Percentiles rank a stretch among this genome's conserved stretches.
phyloP scores from a whole-genome alignment of 23 red algal genomes.

The Gracilaria vermiculophylla region DNA sequence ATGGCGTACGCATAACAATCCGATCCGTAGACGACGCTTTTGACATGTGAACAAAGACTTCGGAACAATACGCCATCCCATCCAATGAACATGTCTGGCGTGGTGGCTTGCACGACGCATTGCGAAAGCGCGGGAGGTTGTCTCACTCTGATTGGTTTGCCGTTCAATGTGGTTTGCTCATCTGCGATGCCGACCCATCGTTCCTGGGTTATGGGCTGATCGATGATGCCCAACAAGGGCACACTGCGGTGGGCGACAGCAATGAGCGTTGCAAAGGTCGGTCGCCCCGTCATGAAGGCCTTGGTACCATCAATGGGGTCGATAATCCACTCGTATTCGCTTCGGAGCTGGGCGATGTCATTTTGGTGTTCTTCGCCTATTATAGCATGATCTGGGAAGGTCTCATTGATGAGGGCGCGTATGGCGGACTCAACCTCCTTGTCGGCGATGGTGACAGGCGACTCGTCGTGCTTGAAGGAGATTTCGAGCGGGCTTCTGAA shows the following conservation, averaged over 20 bases:
- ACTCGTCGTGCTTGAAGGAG: slow-evolving; percentile 72
- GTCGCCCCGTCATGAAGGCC: slow-evolving; percentile 84
- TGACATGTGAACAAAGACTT: slow-evolving; percentile 29
- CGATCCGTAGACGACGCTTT: slow-evolving; percentile 74
- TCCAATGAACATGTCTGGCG: slow-evolving; percentile 89
- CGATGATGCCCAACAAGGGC: slow-evolving; percentile 83
- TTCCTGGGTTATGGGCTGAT: slow-evolving; percentile 83
- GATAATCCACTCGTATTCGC: slow-evolving; percentile 81
- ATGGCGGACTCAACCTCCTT: slow-evolving; percentile 77
- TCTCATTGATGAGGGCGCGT: slow-evolving; percentile 67
- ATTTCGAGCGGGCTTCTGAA: slow-evolving; percentile 70
- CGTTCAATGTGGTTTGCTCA: slow-evolving; percentile 61
- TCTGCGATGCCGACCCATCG: slow-evolving; percentile 80
- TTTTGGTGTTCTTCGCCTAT: slow-evolving; percentile 85
- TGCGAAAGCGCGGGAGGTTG: neutral
- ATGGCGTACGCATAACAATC: slow-evolving; percentile 98
- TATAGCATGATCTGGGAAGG: slow-evolving; percentile 56
- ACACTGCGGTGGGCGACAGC: slow-evolving; percentile 62
- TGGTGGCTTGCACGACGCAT: slow-evolving; percentile 74
- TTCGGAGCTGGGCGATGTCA: neutral
- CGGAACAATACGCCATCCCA: slow-evolving; percentile 59
- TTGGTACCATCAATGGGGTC: slow-evolving; percentile 98
- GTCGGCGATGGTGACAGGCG: slow-evolving; percentile 93
- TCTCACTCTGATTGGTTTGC: slow-evolving; percentile 22
- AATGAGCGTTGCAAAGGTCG: slow-evolving; percentile 95